Evolutionary conservation across 257 asterid genomes (phyloP), one percentile per base, ranked within the genome.

Genomic region (Henckelia pumila): DNA sequence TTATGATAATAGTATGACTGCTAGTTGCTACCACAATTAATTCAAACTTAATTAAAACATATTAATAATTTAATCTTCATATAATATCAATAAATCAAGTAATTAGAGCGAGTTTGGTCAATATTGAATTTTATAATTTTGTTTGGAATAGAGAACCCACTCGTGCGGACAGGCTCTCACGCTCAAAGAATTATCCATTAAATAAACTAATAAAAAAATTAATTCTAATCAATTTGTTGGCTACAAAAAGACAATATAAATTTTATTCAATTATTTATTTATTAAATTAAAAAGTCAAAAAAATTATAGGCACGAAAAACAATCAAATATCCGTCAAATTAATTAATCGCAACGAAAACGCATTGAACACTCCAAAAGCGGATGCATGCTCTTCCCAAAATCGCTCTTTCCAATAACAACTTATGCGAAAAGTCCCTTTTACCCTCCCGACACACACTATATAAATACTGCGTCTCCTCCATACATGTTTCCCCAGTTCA

Each of bases 151-250:
- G 95, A 73, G 88, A 83, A 57, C 20, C 68, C 91, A 74, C 87
- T 78, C 96, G 88, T 80, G 94, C 86, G 79, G 76, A 79, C 67
- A 65, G 71, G 33, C 59, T 66, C 61, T 75, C 92, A 81, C 85
- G 96, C 92, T 84, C 71, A 70, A 60, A 61, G 66, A 63, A 79
- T 74, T 58, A 71, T 68, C 24, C 60, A 44, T 71, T 28, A 44
- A 58, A 21, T 20, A 11, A 40, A 44, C 1, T 13, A 71, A 64
- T 19, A 69, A 24, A 59, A 59, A 19, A 35, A 75, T 62, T 67
- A 73, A 71, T 32, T n/a, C 44, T 56, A 68, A 78, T 57, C 33
- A 67, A 23, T 22, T 29, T 24, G 29, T 25, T 49, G 52, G 63
- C 61, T 79, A 57, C 6, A 44, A 14, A 16, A 69, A 78, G 79